Base-by-base conservation (phyloP, 805 yeast genomes). In the Yarrowia porcina region DNA sequence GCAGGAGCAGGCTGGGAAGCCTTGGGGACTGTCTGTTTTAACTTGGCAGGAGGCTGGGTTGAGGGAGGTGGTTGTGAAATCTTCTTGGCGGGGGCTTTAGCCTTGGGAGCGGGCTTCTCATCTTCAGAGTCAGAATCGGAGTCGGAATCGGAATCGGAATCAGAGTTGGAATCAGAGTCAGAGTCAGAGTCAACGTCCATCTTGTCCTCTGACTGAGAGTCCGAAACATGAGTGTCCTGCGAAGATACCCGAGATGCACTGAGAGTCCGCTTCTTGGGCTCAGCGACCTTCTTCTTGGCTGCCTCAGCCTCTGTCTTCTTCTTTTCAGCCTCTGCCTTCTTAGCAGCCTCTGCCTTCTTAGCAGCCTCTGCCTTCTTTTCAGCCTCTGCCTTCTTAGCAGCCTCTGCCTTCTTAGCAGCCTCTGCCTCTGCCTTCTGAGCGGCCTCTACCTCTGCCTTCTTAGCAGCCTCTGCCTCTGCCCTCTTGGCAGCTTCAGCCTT, bases 171-270 rank as follows among this genome's bases (percentile, higher is more conserved):
- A 23, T 44, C 50, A 10, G 50, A 44, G 17, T 44, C 50, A 27
- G 50, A 44, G 10, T 33, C 39, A 17, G 54, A 47, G 13, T 47
- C 50, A 11, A 30, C 42, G 5, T 38, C 25, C 42, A 38, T 38
- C 42, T 38, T 38, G n/a, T 32, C 38, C 30, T 21, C 27, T 13
- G 12, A 21, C 35, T 44, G 35, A 18, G 35, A 27, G 50, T 44
- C 50, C 11, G 50, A 44, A n/a, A 28, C 50, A 44, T 44, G 50
- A 5, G 50, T 27, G 30, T 44, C 50, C 35, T 44, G 50, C n/a
- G 50, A 44, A 17, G 33, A 27, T 13, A 17, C 15, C 15, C n/a
- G 9, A 2, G 41, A 17, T 8, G 36, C 36, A 33, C 12, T 17
- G n/a, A 15, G 38, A 3, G 10, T 35, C 11, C 20, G 11, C n/a